Conservation (phyloP, 805 yeast species). For the Danielia oregonensis region DNA sequence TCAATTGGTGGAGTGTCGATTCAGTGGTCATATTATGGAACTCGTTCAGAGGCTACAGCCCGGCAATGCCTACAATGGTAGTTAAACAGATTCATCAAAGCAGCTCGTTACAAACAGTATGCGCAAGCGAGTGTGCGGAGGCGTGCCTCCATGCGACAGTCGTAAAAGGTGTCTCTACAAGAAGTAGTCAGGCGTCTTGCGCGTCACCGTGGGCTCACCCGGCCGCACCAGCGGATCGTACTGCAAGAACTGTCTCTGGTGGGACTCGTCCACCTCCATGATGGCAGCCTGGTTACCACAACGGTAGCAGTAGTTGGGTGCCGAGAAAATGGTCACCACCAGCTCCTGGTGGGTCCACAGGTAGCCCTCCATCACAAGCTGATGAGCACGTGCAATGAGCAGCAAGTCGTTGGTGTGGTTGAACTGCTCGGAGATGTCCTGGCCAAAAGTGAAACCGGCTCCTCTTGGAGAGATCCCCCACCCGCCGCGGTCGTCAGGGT, state of each 20-base stretch:
- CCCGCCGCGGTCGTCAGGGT: constrained; percentile 96
- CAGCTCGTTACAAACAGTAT: too few relatives aligned
- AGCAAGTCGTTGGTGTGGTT: constrained; percentile 85
- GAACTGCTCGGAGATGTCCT: constrained; percentile 89
- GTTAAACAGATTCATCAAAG: too few relatives aligned
- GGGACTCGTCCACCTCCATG: constrained; percentile 96
- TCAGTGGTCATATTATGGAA: too few relatives aligned
- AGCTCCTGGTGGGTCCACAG: constrained; percentile 93
- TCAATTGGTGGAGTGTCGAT: too few relatives aligned
- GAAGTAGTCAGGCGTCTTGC: constrained; percentile 97
- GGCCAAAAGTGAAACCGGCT: constrained; percentile 98
- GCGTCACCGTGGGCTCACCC: constrained; percentile 95
- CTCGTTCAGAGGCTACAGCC: too few relatives aligned
- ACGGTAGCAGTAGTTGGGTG: constrained; percentile 95
- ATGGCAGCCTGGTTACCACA: constrained; percentile 98
- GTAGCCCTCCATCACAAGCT: constrained; percentile 96
- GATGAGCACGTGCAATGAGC: constrained; percentile 92
- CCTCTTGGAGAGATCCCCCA: constrained; percentile 99
- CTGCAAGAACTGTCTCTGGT: constrained; percentile 86
- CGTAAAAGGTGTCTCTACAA: too few relatives aligned
- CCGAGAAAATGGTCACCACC: constrained; percentile 91
- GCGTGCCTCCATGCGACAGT: too few relatives aligned
- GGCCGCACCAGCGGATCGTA: constrained; percentile 97
- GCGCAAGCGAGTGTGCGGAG: too few relatives aligned
- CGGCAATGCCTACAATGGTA: too few relatives aligned